Evolutionary conservation across 1,139 yeast genomes (phyloP), one percentile per base, ranked within the genome.

Genomic region (Suhomyces atakaporum): DNA sequence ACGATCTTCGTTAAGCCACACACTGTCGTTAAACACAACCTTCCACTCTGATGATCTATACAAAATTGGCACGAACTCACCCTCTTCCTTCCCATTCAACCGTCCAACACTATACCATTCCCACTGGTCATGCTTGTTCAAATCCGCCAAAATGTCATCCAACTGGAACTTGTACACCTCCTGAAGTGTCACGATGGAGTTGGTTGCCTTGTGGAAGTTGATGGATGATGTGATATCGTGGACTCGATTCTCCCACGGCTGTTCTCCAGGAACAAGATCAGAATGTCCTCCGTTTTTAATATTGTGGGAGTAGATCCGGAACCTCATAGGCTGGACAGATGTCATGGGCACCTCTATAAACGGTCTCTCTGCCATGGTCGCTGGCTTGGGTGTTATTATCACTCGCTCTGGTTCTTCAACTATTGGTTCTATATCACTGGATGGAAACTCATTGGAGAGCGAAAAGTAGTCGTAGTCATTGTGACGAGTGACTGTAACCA

Each of bases 281-380:
- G 46, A 51, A 36, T 56, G 58, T 10, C 61, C 66, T 3, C 68
- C 70, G 42, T 64, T 66, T 38, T 63, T 64, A 31, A 66, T 56
- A 45, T 67, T 67, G 40, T 67, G 73, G 5, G 69, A 60, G 43
- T 66, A 66, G 14, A 67, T 54, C 22, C 72, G 53, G 45, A 67
- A 63, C 12, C 38, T 40, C 4, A 64, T 32, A 1, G 58, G 54
- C 5, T 45, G 10, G 9, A 37, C 12, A 9, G 18, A 11, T 11
- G 23, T 27, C 23, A 55, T 49, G 3, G 54, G 51, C 2, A 58
- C 42, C 3, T 41, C 31, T 2, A 60, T 49, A 14, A 42, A 47
- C 14, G 39, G 36, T 13, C 48, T 54, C 15, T 49, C 52, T 9
- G 51, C 48, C 23, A 47, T 40, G 5, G 54, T 45, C 5, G 53